Evolutionary conservation across 1,284 basidiomycete genomes (phyloP), one percentile per base, ranked within the genome.

Genomic region (Cutaneotrichosporon dermatis): DNA sequence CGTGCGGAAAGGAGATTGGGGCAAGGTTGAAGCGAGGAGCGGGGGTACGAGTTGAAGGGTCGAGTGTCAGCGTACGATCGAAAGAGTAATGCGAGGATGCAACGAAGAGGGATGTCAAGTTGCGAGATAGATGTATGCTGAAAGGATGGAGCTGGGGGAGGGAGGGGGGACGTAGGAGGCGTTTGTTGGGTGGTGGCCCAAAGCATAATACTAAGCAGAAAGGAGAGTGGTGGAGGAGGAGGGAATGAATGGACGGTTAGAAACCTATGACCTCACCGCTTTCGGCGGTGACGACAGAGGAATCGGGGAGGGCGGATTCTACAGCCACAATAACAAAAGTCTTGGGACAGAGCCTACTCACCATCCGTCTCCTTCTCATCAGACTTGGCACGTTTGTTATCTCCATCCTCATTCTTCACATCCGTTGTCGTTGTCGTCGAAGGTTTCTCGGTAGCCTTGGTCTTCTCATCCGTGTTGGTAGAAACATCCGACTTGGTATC

Each of bases 321-420:
- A 25, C 25, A 25, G 12, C 33, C 25, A 36, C n/a, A 34, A 48
- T 10, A 43, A 54, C 39, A 51, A 41, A 41, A 36, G 42, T 34
- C 16, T 33, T 1, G 12, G 11, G 12, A 33, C 5, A 9, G 10
- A 25, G 4, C 1, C 15, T n/a, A 58, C 59, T 59, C 57, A 61
- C 62, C 54, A 25, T 49, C 46, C 15, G 16, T 25, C 4, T 55
- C 57, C 42, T 59, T 54, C 5, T 58, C 61, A 11, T 57, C 55
- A 4, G 50, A 36, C 42, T 56, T 44, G 12, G 52, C 54, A 16
- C 55, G 36, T 12, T 15, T 34, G 15, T 51, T 45, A 7, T 57
- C 49, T 4, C 8, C 51, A n/a, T 41, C 37, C 16, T 51, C 59
- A 11, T 56, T 35, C 43, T 57, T 54, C 5, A 6, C 53, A 4